Evolutionary conservation across 768 basidiomycete genomes (phyloP).

Genomic region (Mycena galericulata): DNA sequence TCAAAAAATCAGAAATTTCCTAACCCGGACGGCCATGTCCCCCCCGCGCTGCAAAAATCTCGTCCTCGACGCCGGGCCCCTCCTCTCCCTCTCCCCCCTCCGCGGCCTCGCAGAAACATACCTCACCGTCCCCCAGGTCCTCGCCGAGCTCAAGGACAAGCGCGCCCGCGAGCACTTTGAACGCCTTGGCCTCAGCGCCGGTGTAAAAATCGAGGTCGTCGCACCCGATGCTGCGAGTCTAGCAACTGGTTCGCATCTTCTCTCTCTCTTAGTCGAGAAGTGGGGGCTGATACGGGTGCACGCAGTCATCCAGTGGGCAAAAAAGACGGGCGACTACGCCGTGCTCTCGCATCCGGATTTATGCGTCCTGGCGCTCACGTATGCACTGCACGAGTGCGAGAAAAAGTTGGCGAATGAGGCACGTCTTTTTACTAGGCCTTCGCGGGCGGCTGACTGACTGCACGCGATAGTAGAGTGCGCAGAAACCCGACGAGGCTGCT

Average conservation of each 20-base stretch:
- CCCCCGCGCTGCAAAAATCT: slow-evolving; percentile 76
- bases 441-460: slow-evolving; percentile 22
- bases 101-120: slow-evolving; percentile 90
- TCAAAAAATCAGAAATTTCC: too few species aligned
- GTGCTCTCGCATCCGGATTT: slow-evolving; percentile 94
- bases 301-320: slow-evolving; percentile 89
- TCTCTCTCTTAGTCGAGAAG: not conserved
- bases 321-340: slow-evolving; percentile 95
- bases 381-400: slow-evolving; percentile 69
- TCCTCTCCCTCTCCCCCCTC: slow-evolving; percentile 89
- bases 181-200: slow-evolving; percentile 77
- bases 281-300: not conserved
- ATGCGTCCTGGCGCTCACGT: slow-evolving; percentile 89
- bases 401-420: slow-evolving; percentile 43
- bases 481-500: slow-evolving; percentile 15
- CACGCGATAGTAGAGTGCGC: slow-evolving; percentile 41
- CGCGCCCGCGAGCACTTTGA: slow-evolving; percentile 90
- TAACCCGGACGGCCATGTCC: slow-evolving; percentile 8
- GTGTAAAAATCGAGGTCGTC: slow-evolving; percentile 79
- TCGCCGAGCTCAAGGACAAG: slow-evolving; percentile 90
- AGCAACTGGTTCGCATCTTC: slow-evolving; percentile 60
- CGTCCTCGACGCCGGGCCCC: slow-evolving; percentile 93
- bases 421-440: slow-evolving; percentile 26
- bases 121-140: slow-evolving; percentile 90
- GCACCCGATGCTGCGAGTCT: slow-evolving; percentile 79